These are phyloP conservation scores for Pichia scutulata DNA, from an alignment of 805 yeast species.

Conservation along the genomic window DNA sequence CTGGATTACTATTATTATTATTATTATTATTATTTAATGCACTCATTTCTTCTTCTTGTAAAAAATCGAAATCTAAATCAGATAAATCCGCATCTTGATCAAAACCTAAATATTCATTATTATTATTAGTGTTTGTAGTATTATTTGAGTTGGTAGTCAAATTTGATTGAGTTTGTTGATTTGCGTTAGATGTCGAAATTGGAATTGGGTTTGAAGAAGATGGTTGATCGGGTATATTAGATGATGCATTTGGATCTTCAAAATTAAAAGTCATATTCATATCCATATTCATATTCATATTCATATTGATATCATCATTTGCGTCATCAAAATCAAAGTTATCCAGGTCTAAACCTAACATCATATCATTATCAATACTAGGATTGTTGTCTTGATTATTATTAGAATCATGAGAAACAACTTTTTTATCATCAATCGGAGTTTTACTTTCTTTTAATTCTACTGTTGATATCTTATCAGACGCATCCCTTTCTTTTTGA, in stretches of 20 bases:
- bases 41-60: slow-evolving; percentile 12
- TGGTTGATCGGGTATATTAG: neutral
- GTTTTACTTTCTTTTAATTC: neutral
- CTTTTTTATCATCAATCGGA: too few relatives aligned
- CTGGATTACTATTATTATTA: slow-evolving; percentile 13
- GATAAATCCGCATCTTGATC: slow-evolving; percentile 16
- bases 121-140: neutral
- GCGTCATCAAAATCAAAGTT: slow-evolving; percentile 19
- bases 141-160: slow-evolving; percentile 1
- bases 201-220: neutral
- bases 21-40: neutral
- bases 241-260: neutral
- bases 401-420: too few relatives aligned
- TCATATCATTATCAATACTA: slow-evolving; percentile 14
- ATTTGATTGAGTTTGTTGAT: neutral
- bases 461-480: neutral
- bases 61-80: slow-evolving; percentile 23
- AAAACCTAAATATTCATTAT: slow-evolving; percentile 8
- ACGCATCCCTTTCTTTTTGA: neutral
- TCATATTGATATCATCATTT: neutral
- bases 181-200: neutral
- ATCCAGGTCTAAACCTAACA: slow-evolving; percentile 24
- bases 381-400: neutral
- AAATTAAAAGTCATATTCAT: slow-evolving; percentile 1
- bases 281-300: neutral